Evolutionary conservation across 2,329 filamentous ascomycete species (phyloP), one percentile per base, ranked within the genome.

Genomic region (Byssothecium circinans): DNA sequence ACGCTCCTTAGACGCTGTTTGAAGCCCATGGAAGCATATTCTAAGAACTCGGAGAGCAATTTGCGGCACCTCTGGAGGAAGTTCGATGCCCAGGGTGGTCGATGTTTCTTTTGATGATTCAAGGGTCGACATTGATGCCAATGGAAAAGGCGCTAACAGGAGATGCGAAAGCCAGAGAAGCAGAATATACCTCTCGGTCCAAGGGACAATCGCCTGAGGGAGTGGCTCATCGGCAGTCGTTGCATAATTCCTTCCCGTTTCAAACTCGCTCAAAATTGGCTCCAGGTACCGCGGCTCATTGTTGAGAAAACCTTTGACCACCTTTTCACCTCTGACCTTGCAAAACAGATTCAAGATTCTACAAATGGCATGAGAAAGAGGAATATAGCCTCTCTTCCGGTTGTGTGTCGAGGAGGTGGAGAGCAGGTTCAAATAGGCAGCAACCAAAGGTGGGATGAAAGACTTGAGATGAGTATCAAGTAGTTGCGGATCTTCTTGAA

Each of bases 401-500:
- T 52, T 52, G 14, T 54, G 51, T 37, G 23, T 48, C 10, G 50
- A 29, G 63, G 50, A 29, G 63, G 70, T 17, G 60, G 52, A 19
- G 45, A 76, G 75, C 8, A 91, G 73, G 44, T 83, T 81, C 17
- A 96, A 75, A 61, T 92, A 95, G 15, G 88, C 86, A 61, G 86
- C 80, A 20, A 89, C 84, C 29, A 97, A 78, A 33, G 82, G 75
- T 19, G 89, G 86, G 41, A 97, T 78, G 70, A 95, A 84, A 54
- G 75, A 80, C 41, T 87, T 84, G 34, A 99, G 79, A 69, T 92
- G 82, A 8, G 89, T 83, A 72, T 99, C 94, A 20, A 99, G 81
- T 32, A 97, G 80, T 69, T 99, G 94, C 15, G 94, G 94, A 56
- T 95, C 86, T 76, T 96, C 91, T 77, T 97, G 92, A 60, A 97